These are phyloP conservation scores for Cyclotella cryptica DNA, from an alignment of 108 stramenopile genomes.

Conservation along the genomic window DNA sequence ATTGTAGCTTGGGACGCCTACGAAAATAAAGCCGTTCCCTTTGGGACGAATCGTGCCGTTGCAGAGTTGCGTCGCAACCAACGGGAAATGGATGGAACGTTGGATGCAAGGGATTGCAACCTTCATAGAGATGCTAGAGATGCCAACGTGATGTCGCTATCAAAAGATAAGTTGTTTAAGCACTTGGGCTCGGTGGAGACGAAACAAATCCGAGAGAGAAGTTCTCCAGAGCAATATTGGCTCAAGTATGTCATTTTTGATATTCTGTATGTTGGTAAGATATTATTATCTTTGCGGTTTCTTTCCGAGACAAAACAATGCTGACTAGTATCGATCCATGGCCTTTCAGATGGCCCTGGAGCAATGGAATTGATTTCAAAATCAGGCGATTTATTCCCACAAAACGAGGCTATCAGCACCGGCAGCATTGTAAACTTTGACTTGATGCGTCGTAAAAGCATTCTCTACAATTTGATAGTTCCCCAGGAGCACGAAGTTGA, in stretches of 20 bases:
- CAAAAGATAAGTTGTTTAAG: constrained; percentile 23
- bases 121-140: constrained; percentile 62
- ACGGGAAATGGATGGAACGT: constrained; percentile 50
- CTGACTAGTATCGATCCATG: background rate
- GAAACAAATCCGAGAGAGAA: constrained; percentile 21
- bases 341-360: constrained; percentile 66
- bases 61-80: constrained; percentile 68
- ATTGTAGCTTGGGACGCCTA: constrained; percentile 76
- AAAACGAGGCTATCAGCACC: constrained; percentile 27
- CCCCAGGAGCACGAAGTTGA: constrained; percentile 72
- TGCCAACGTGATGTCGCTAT: constrained; percentile 45
- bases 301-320: background rate
- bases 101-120: constrained; percentile 73
- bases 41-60: no score
- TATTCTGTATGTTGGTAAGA: constrained; percentile 59
- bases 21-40: constrained; percentile 63
- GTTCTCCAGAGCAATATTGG: constrained; percentile 64
- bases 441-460: constrained; percentile 64
- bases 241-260: constrained; percentile 77
- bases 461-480: constrained; percentile 70
- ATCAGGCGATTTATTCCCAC: constrained; percentile 45
- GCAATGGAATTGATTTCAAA: constrained; percentile 57
- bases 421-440: constrained; percentile 77
- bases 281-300: background rate
- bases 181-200: constrained; percentile 6